Percentiles rank a stretch among this genome's conserved stretches.
Conservation (phyloP, 805 yeast species). For the Saccharomyces eubayanus region DNA sequence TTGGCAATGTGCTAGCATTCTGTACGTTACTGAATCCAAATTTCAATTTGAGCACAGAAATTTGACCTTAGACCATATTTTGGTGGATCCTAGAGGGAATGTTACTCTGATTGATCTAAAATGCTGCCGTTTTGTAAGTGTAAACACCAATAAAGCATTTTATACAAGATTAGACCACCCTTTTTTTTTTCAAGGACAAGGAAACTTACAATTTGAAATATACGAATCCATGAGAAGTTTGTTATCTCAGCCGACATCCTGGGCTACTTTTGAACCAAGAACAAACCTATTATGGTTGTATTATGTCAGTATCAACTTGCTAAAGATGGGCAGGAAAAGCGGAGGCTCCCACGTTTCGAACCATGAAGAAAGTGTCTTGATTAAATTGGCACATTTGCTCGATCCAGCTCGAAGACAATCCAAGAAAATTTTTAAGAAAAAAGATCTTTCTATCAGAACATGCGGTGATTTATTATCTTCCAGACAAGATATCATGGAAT, state of each 20-base stretch:
- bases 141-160: slow-evolving; percentile 19
- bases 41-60: slow-evolving; percentile 64
- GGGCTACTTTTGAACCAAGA: slow-evolving; percentile 28
- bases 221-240: slow-evolving; percentile 46
- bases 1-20: slow-evolving; percentile 42
- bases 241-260: slow-evolving; percentile 16
- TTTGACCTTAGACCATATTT: slow-evolving; percentile 56
- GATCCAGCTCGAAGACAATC: slow-evolving; percentile 6
- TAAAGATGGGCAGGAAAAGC: slow-evolving; percentile 26
- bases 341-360: neutral
- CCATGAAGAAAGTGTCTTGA: slow-evolving; percentile 2
- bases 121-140: slow-evolving; percentile 29
- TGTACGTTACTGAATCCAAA: slow-evolving; percentile 45
- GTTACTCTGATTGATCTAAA: slow-evolving; percentile 54
- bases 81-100: slow-evolving; percentile 35
- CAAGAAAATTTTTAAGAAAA: slow-evolving; percentile 9
- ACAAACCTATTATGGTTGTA: slow-evolving; percentile 61
- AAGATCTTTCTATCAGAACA: slow-evolving; percentile 13
- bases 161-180: slow-evolving; percentile 59
- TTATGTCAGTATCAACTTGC: slow-evolving; percentile 44
- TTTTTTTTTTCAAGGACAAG: slow-evolving; percentile 49
- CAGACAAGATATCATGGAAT: neutral
- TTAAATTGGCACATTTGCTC: slow-evolving; percentile 10
- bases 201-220: slow-evolving; percentile 54
- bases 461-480: slow-evolving; percentile 14